These are phyloP conservation scores for Xerocomellus intermedius DNA, from an alignment of 768 basidiomycete species.

Conservation along the genomic window DNA sequence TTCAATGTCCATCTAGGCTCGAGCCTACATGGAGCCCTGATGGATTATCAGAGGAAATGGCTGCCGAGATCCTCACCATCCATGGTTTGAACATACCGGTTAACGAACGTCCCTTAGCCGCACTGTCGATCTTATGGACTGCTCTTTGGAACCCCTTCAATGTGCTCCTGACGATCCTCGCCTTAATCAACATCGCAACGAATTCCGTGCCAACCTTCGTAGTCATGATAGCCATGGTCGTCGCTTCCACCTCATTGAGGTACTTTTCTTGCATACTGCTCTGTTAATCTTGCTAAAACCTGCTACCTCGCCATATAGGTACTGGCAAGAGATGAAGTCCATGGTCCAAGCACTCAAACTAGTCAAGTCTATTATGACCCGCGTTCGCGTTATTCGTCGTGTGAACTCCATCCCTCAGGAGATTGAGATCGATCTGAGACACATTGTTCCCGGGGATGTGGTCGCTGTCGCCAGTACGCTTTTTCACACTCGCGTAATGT, in stretches of 20 bases:
- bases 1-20: constrained; percentile 16
- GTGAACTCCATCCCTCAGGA: constrained; percentile 21
- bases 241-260: constrained; percentile 35
- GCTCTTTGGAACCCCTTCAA: constrained; percentile 39
- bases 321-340: constrained; percentile 36
- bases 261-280: background rate
- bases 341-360: constrained; percentile 35
- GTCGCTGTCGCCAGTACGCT: constrained; percentile 30
- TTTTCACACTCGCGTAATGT: background rate
- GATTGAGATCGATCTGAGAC: constrained; percentile 30
- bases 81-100: constrained; percentile 32
- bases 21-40: constrained; percentile 26
- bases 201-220: constrained; percentile 32
- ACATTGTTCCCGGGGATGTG: constrained; percentile 35
- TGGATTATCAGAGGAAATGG: constrained; percentile 24
- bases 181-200: constrained; percentile 33
- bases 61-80: constrained; percentile 15
- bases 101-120: constrained; percentile 31
- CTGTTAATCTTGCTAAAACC: background rate
- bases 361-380: constrained; percentile 34
- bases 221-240: constrained; percentile 36
- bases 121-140: constrained; percentile 28
- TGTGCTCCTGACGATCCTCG: constrained; percentile 31
- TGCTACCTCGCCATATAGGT: constrained; percentile 8
- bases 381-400: constrained; percentile 32